These are phyloP conservation scores for Alternaria dauci DNA, from an alignment of 2,329 filamentous ascomycete species.

Conservation along the genomic window DNA sequence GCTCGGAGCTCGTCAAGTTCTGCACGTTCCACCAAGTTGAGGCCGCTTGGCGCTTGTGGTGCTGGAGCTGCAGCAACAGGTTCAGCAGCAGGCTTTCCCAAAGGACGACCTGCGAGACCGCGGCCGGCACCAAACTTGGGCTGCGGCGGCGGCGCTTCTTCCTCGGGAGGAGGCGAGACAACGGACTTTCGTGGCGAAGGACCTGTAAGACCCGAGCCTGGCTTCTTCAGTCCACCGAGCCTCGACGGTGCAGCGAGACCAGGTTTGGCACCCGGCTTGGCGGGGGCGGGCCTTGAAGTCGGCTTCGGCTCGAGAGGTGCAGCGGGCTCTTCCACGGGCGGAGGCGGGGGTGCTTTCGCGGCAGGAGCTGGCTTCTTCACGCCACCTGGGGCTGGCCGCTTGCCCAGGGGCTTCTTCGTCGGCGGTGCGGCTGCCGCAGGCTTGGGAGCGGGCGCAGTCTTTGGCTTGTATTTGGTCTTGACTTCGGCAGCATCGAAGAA, in stretches of 20 bases:
- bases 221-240: constrained; percentile 55
- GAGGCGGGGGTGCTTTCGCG: constrained; percentile 49
- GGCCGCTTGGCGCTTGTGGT: constrained; percentile 65
- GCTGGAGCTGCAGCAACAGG: constrained; percentile 52
- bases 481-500: constrained; percentile 84
- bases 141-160: constrained; percentile 55
- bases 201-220: constrained; percentile 49
- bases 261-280: constrained; percentile 53
- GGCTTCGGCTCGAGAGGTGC: constrained; percentile 67
- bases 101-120: constrained; percentile 83
- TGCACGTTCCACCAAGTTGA: constrained; percentile 83
- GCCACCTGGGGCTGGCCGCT: constrained; percentile 60
- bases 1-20: constrained; percentile 88
- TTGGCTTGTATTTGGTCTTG: constrained; percentile 91
- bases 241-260: constrained; percentile 47
- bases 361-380: constrained; percentile 62
- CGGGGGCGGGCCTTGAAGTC: constrained; percentile 59
- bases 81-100: constrained; percentile 86
- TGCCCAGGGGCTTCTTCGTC: constrained; percentile 55
- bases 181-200: constrained; percentile 54
- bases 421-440: constrained; percentile 61
- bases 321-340: constrained; percentile 56
- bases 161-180: constrained; percentile 56
- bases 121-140: constrained; percentile 71
- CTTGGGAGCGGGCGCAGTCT: constrained; percentile 69